phyloP scores from a whole-genome alignment of 352 stramenopile genomes.

The Blastocystis sp. region DNA sequence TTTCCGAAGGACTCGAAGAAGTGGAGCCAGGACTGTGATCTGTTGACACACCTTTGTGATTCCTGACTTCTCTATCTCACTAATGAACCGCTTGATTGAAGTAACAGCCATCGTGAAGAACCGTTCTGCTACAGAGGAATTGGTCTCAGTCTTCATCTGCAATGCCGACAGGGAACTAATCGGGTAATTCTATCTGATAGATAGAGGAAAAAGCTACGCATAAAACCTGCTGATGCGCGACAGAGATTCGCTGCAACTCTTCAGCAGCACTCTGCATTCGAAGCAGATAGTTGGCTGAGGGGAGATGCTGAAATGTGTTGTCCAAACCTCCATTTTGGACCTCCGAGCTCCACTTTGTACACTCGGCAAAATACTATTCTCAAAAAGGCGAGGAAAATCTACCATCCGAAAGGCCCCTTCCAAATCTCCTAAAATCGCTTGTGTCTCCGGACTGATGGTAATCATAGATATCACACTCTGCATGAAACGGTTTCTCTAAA shows the following conservation, averaged over 20 bases:
- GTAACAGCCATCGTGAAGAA: not conserved
- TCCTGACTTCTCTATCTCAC: not conserved
- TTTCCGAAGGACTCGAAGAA: not conserved
- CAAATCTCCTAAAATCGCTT: not conserved
- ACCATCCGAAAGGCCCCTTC: not conserved
- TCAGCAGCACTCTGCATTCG: not conserved
- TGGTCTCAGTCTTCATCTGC: not conserved
- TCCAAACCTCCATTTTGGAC: not conserved
- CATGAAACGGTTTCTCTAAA: too few species aligned
- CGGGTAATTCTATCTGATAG: not conserved
- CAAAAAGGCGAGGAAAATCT: not conserved
- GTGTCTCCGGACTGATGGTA: not conserved
- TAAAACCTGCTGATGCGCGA: not conserved
- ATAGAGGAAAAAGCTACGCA: not conserved
- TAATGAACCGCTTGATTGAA: not conserved
- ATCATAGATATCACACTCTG: not conserved
- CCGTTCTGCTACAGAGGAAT: not conserved
- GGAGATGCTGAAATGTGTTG: not conserved
- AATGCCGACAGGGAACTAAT: not conserved
- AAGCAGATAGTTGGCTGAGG: not conserved
- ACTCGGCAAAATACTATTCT: not conserved
- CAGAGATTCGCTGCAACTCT: not conserved
- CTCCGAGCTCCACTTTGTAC: not conserved
- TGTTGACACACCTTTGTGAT: not conserved
- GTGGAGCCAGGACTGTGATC: not conserved